These are phyloP conservation scores for Pyrenula aspistea DNA, from an alignment of 495 filamentous ascomycete species.

Conservation along the genomic window DNA sequence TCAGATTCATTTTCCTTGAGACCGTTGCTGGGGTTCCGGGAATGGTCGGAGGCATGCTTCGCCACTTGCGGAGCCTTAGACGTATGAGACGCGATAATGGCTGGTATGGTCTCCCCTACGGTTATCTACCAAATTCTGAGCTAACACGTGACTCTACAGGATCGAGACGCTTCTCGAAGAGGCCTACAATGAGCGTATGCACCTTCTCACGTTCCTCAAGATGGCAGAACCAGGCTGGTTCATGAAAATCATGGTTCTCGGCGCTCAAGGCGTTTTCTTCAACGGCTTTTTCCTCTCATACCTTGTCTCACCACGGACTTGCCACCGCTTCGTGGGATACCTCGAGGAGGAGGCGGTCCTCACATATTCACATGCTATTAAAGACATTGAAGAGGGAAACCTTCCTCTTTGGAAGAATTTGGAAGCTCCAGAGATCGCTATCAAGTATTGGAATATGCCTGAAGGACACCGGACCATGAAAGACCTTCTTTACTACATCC, in stretches of 20 bases:
- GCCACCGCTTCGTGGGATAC: constrained; percentile 93
- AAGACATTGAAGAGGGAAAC: constrained; percentile 71
- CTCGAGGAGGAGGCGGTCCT: constrained; percentile 94
- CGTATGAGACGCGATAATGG: constrained; percentile 87
- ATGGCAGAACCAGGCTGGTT: constrained; percentile 80
- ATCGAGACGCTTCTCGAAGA: constrained; percentile 94
- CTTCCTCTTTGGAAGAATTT: constrained; percentile 75
- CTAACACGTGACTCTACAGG: constrained; percentile 19
- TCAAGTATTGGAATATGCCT: constrained; percentile 88
- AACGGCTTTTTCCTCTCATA: constrained; percentile 87
- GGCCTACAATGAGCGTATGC: constrained; percentile 92
- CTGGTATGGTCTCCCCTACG: constrained; percentile 39
- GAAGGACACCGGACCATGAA: constrained; percentile 71
- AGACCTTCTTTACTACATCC: constrained; percentile 76
- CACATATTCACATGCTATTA: constrained; percentile 81
- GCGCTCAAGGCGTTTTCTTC: constrained; percentile 81
- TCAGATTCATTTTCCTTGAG: constrained; percentile 85
- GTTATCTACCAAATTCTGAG: background rate
- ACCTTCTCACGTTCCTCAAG: constrained; percentile 88
- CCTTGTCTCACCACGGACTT: constrained; percentile 76
- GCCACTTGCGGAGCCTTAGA: constrained; percentile 74
- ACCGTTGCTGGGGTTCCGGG: constrained; percentile 90
- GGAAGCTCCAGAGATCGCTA: constrained; percentile 73
- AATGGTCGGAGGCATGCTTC: constrained; percentile 91
- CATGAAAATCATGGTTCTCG: constrained; percentile 80